Evolutionary conservation across 345 rosid genomes (phyloP), one percentile per base, ranked within the genome.

Genomic region (Hypericum perforatum): DNA sequence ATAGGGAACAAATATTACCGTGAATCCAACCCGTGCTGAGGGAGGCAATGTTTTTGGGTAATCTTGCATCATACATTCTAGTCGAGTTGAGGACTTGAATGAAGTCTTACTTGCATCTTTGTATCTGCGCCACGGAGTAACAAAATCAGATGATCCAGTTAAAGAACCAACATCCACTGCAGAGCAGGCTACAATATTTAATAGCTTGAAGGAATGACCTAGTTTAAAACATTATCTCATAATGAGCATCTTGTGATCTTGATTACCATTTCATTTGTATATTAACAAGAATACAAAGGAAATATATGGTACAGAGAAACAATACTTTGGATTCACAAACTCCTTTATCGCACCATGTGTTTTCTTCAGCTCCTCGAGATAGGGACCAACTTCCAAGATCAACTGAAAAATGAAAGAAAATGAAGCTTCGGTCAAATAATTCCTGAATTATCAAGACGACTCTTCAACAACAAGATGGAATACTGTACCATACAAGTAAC

Each of bases 21-120:
- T 84, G 69, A 86, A 91, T 58, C 98, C 98, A 69, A 88, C 95
- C 50, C 81, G 63, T 63, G 95, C 84, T 13, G 95, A 56, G 42
- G 96, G 81, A 45, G 96, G 85, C 70, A 92, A 62, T 52, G 98
- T 92, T 70, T 88, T 88, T 48, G 95, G 95, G 73, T 92, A 88
- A 68, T 92, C 96, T 77, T 88, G 98, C 98, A 92, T 92, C 98
- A 84, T 87, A 55, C 98, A 92, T 68, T 92, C 96, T 37, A 92
- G 76, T 42, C 96, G 79, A 68, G 97, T 86, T 49, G 97, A 86
- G 57, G 97, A 89, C 67, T 83, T 86, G 49, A 89, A 86, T 48
- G 82, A 68, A 59, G 96, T 76, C 77, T 88, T 92, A 71, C 74
- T 85, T 14, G 88, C 78, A 81, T 88, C 98, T 70, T 88, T 88